These are phyloP conservation scores for Paraphoma sp. DNA, from an alignment of 2,329 filamentous ascomycete species.

Conservation along the genomic window DNA sequence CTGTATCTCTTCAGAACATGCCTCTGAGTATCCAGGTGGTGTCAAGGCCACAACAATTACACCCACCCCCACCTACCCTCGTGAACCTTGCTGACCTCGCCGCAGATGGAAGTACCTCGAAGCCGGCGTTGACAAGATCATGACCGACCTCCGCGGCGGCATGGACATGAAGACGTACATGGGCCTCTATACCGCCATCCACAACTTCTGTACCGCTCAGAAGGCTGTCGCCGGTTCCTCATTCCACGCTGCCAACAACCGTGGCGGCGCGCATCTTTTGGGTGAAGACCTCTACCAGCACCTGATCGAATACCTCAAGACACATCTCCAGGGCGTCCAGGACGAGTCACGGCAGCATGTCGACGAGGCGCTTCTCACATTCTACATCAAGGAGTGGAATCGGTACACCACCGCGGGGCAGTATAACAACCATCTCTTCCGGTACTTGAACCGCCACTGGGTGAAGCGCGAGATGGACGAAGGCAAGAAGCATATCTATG, in stretches of 20 bases:
- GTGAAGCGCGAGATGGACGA: slow-evolving; percentile 99
- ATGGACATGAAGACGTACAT: slow-evolving; percentile 98
- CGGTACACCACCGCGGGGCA: slow-evolving; percentile 95
- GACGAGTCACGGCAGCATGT: slow-evolving; percentile 77
- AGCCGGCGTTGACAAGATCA: slow-evolving; percentile 87
- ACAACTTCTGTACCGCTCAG: slow-evolving; percentile 99
- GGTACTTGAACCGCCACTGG: slow-evolving; percentile 97
- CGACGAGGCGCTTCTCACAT: slow-evolving; percentile 87
- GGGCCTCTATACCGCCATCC: slow-evolving; percentile 95
- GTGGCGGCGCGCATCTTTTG: slow-evolving; percentile 89
- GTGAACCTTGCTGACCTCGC: slow-evolving; percentile 18
- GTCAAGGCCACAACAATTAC: not conserved
- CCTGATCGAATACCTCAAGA: slow-evolving; percentile 81
- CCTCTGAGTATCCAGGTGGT: not conserved
- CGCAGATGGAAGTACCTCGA: slow-evolving; percentile 88
- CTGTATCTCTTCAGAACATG: not conserved
- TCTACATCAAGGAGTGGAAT: slow-evolving; percentile 97
- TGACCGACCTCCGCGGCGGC: slow-evolving; percentile 88
- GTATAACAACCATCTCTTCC: slow-evolving; percentile 96
- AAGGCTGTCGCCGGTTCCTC: slow-evolving; percentile 75
- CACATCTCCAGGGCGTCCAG: slow-evolving; percentile 76
- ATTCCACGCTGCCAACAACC: slow-evolving; percentile 62
- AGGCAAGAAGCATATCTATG: slow-evolving; percentile 97
- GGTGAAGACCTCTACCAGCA: slow-evolving; percentile 96
- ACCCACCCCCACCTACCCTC: not conserved